A percentile compares a stretch with the other conserved stretches of the same genome.
Evolutionary conservation across 2,329 filamentous ascomycete genomes (phyloP).

Genomic region (Beauveria varroae): DNA sequence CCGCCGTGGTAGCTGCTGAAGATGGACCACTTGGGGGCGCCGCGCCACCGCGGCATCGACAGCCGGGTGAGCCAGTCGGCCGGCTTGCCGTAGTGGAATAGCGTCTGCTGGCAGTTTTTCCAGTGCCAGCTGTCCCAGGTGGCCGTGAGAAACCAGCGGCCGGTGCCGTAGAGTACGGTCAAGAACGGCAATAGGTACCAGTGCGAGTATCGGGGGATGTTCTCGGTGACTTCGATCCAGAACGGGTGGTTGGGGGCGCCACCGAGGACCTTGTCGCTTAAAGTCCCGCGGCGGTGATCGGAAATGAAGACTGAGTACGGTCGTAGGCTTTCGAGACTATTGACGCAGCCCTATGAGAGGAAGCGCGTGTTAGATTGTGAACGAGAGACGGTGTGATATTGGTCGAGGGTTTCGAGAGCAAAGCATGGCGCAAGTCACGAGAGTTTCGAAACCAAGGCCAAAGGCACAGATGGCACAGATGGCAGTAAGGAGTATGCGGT

Average conservation of each 20-base stretch:
- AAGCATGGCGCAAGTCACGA: background rate
- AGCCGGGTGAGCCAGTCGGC: slow-evolving; percentile 2
- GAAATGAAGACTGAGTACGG: background rate
- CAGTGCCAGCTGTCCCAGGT: slow-evolving; percentile 4
- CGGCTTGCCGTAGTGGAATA: background rate
- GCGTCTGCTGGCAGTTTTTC: background rate
- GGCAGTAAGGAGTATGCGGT: background rate
- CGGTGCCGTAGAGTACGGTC: background rate
- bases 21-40: slow-evolving; percentile 7
- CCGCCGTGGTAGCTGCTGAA: slow-evolving; percentile 5
- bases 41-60: slow-evolving; percentile 9
- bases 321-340: slow-evolving; percentile 1
- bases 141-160: slow-evolving; percentile 8
- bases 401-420: background rate
- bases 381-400: background rate
- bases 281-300: slow-evolving; percentile 1
- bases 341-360: slow-evolving; percentile 2
- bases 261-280: slow-evolving; percentile 4
- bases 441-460: no score
- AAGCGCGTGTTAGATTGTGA: background rate
- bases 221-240: slow-evolving; percentile 2
- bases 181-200: background rate
- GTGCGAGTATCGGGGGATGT: slow-evolving; percentile 2
- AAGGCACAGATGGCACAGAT: no score
- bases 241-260: slow-evolving; percentile 1